These are phyloP conservation scores for Hysterium pulicare DNA, from an alignment of 2,329 filamentous ascomycete species.

Conservation along the genomic window DNA sequence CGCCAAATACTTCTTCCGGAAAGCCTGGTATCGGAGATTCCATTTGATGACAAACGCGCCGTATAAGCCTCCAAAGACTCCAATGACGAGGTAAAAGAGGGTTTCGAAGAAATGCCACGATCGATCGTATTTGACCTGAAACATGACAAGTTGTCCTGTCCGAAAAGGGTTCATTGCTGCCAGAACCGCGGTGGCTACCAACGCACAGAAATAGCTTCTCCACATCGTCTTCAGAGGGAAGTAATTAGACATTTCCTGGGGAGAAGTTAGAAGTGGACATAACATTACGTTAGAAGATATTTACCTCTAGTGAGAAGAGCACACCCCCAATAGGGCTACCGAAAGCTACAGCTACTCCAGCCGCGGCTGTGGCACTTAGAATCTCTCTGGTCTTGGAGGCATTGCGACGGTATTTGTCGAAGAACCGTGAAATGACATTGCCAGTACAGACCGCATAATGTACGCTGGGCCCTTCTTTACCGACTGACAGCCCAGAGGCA, in stretches of 20 bases:
- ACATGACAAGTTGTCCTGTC: slow-evolving; percentile 98
- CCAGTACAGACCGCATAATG: slow-evolving; percentile 98
- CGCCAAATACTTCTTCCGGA: slow-evolving; percentile 86
- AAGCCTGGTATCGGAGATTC: slow-evolving; percentile 87
- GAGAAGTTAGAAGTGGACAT: slow-evolving; percentile 15
- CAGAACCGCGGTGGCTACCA: slow-evolving; percentile 89
- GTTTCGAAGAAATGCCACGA: slow-evolving; percentile 98
- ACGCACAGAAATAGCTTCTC: slow-evolving; percentile 95
- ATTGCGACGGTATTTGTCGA: slow-evolving; percentile 86
- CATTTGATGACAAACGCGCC: slow-evolving; percentile 97
- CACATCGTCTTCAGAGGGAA: slow-evolving; percentile 97
- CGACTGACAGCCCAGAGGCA: slow-evolving; percentile 87
- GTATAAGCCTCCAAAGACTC: slow-evolving; percentile 90
- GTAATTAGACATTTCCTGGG: slow-evolving; percentile 84
- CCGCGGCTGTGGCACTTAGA: slow-evolving; percentile 87
- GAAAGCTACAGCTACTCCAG: slow-evolving; percentile 93
- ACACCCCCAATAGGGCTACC: slow-evolving; percentile 97
- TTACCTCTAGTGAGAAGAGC: slow-evolving; percentile 83
- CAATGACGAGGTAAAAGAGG: slow-evolving; percentile 86
- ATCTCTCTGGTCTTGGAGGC: slow-evolving; percentile 95
- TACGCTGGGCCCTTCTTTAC: slow-evolving; percentile 97
- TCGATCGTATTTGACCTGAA: slow-evolving; percentile 92
- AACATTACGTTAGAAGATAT: background rate
- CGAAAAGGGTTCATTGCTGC: slow-evolving; percentile 95
- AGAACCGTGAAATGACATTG: slow-evolving; percentile 90